Evolutionary conservation across 805 yeast species (phyloP).

Genomic region (Hanseniaspora opuntiae): DNA sequence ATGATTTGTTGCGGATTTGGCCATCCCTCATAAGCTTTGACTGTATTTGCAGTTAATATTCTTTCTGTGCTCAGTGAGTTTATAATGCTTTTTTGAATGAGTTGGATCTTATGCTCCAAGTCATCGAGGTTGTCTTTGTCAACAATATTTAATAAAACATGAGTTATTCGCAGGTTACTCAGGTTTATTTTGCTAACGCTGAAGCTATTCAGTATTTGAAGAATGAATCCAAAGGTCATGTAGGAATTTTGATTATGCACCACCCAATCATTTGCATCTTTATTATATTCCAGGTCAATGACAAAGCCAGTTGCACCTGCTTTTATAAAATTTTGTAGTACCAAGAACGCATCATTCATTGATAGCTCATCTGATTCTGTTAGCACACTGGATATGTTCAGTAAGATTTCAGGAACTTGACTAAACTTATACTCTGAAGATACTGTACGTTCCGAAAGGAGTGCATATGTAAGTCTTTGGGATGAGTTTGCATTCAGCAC

Average conservation of each 20-base stretch:
- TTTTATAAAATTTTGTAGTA: neutral
- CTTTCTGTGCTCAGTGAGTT: neutral
- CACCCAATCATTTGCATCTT: neutral
- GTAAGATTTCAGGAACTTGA: neutral
- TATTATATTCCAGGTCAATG: conserved; percentile 2
- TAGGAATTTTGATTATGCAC: neutral
- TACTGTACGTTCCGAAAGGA: neutral
- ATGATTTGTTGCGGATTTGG: neutral
- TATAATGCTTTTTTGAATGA: neutral
- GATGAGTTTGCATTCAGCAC: neutral
- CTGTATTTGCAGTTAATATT: neutral
- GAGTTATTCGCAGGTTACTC: neutral
- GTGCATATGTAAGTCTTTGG: conserved; percentile 1
- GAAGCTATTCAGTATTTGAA: neutral
- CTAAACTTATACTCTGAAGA: neutral
- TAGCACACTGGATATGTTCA: conserved; percentile 1
- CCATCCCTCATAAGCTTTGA: neutral
- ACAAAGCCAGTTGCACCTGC: conserved; percentile 2
- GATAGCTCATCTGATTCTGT: neutral
- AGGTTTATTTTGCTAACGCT: neutral
- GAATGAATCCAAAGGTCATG: neutral
- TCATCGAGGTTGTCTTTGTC: neutral
- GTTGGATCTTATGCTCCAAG: neutral
- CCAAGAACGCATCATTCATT: neutral
- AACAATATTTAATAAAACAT: neutral